These are phyloP conservation scores for Fusarium nematophilum DNA, from an alignment of 2,329 filamentous ascomycete genomes.

Conservation along the genomic window DNA sequence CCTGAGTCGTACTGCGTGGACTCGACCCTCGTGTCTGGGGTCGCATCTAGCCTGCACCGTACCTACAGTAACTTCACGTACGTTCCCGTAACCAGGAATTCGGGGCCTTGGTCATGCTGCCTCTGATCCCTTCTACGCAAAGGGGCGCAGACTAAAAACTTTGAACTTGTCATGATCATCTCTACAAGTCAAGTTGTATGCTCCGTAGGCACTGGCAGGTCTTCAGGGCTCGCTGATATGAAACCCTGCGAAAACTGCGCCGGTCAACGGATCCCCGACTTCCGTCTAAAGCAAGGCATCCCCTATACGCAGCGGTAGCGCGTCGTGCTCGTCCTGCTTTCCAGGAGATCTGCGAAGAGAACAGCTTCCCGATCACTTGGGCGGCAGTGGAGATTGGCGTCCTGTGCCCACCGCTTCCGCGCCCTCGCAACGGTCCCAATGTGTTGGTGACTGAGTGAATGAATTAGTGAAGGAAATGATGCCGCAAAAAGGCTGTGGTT, in stretches of 20 bases:
- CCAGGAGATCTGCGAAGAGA: slow-evolving; percentile 16
- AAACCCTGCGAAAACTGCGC: not conserved
- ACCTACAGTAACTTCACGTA: not conserved
- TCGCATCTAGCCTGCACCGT: not conserved
- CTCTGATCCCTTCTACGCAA: not conserved
- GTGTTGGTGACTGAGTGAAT: not conserved
- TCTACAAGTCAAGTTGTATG: not conserved
- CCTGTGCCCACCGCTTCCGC: slow-evolving; percentile 10
- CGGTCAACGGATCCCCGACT: slow-evolving; percentile 9
- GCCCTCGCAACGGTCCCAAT: slow-evolving; percentile 3
- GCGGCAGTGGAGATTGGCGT: slow-evolving; percentile 15
- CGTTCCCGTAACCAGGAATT: not conserved
- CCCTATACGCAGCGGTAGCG: slow-evolving; percentile 6
- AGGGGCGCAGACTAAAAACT: slow-evolving; percentile 1
- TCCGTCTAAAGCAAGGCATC: slow-evolving; percentile 10
- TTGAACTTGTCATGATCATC: slow-evolving; percentile 3
- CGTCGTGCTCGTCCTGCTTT: slow-evolving; percentile 1
- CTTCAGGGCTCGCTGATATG: not conserved
- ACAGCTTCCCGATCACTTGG: slow-evolving; percentile 9
- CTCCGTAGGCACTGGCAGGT: not conserved
- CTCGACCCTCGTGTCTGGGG: slow-evolving; percentile 16
- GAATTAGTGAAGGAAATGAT: slow-evolving; percentile 6
- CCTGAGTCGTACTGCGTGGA: slow-evolving; percentile 9
- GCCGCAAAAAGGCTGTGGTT: not conserved
- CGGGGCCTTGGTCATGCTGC: not conserved